Conservation (phyloP, 495 filamentous ascomycete genomes). For the Penicillium robsamsonii region DNA sequence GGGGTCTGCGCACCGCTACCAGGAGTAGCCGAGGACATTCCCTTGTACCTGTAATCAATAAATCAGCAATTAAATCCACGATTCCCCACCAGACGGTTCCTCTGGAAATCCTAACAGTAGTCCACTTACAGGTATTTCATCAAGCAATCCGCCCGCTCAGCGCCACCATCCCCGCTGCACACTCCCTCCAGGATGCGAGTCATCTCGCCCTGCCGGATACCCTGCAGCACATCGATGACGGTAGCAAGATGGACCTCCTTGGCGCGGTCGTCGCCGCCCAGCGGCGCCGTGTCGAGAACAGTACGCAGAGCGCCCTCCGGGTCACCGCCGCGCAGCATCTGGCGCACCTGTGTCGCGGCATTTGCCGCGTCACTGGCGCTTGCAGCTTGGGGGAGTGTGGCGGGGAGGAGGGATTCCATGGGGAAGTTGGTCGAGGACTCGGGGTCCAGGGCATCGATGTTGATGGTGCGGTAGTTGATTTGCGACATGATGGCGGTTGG, state of each 20-base stretch:
- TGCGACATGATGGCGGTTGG: conserved; percentile 49
- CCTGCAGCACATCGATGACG: conserved; percentile 83
- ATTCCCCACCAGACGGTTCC: background rate
- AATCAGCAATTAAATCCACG: conserved; percentile 12
- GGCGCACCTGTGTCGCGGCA: conserved; percentile 73
- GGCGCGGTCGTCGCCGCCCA: conserved; percentile 67
- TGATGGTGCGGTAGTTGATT: conserved; percentile 86
- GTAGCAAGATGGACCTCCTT: conserved; percentile 83
- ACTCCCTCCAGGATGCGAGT: conserved; percentile 75
- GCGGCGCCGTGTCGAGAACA: conserved; percentile 72
- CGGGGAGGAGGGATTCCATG: conserved; percentile 70
- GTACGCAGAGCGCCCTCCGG: conserved; percentile 77
- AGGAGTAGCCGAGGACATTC: conserved; percentile 60
- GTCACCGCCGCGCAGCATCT: conserved; percentile 81
- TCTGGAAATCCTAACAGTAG: background rate
- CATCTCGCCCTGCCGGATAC: conserved; percentile 89
- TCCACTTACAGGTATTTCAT: conserved; percentile 52
- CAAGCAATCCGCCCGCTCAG: conserved; percentile 58
- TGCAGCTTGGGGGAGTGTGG: conserved; percentile 57
- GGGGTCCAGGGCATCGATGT: conserved; percentile 86
- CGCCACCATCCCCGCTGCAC: conserved; percentile 65
- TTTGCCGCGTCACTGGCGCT: conserved; percentile 69
- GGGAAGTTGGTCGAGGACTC: conserved; percentile 87
- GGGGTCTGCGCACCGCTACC: conserved; percentile 35
- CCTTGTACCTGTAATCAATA: conserved; percentile 63